These are phyloP conservation scores for Neonectria punicea DNA, from an alignment of 2,329 filamentous ascomycete genomes.

Conservation along the genomic window DNA sequence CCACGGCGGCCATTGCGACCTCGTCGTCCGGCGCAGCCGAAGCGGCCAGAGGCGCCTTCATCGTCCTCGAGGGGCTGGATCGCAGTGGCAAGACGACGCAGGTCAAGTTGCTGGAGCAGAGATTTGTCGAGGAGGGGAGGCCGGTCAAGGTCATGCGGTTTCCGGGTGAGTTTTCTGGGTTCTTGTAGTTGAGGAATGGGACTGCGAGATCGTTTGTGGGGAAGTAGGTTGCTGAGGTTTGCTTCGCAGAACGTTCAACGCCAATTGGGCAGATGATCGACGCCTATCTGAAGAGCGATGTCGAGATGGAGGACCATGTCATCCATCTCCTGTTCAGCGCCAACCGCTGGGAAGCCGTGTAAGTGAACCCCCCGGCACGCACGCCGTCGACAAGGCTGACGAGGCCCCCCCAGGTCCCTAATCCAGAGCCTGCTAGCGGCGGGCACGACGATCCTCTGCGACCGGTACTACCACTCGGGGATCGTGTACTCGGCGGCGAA, in stretches of 20 bases:
- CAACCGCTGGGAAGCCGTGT: conserved; percentile 85
- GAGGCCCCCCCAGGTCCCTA: conserved; percentile 51
- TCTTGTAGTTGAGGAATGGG: background rate
- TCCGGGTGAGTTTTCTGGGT: conserved; percentile 58
- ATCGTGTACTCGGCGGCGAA: conserved; percentile 95
- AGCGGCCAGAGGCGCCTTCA: conserved; percentile 68
- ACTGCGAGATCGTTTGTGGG: background rate
- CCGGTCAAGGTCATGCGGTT: conserved; percentile 66
- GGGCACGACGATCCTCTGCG: conserved; percentile 83
- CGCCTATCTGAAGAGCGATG: conserved; percentile 77
- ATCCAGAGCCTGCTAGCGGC: conserved; percentile 65
- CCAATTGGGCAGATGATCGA: conserved; percentile 90
- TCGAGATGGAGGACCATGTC: conserved; percentile 84
- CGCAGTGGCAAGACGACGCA: conserved; percentile 94
- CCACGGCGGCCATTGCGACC: conserved; percentile 58
- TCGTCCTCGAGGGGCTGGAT: conserved; percentile 90
- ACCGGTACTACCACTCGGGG: conserved; percentile 95
- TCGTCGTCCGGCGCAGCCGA: conserved; percentile 44
- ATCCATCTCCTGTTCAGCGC: conserved; percentile 92
- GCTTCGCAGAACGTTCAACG: conserved; percentile 76
- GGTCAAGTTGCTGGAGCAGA: conserved; percentile 74
- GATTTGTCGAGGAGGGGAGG: conserved; percentile 60
- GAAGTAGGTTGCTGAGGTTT: conserved; percentile 18
- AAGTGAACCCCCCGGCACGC: conserved; percentile 46
- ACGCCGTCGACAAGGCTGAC: conserved; percentile 5